These are phyloP conservation scores for Pichia sp. DNA, from an alignment of 1,139 yeast species.

Conservation along the genomic window DNA sequence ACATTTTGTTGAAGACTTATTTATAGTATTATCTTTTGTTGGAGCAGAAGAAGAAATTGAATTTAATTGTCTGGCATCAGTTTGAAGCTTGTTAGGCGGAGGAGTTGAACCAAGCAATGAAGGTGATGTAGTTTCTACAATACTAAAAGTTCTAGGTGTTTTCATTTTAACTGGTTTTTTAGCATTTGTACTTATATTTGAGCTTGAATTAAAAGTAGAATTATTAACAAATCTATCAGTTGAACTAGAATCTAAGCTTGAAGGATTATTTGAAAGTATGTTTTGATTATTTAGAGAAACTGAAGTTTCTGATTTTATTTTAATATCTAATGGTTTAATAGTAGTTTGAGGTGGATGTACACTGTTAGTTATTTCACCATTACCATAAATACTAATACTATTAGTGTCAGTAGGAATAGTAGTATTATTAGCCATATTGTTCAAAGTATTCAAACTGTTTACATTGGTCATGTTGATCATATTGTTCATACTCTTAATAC, in stretches of 20 bases:
- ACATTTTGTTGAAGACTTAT: conserved; percentile 32
- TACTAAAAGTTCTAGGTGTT: neutral
- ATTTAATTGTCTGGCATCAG: conserved; percentile 14
- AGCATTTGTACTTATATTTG: neutral
- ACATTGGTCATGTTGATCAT: no score
- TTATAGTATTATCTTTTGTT: conserved; percentile 9
- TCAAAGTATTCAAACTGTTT: neutral
- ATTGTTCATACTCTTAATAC: no score
- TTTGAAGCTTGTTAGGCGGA: conserved; percentile 15
- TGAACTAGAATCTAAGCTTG: neutral
- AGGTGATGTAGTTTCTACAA: neutral
- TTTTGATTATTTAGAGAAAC: conserved; percentile 19
- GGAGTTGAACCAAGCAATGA: conserved; percentile 1
- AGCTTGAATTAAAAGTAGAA: neutral
- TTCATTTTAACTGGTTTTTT: neutral
- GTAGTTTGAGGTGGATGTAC: neutral
- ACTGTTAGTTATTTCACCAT: neutral
- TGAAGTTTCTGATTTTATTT: conserved; percentile 19
- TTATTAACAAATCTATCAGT: neutral
- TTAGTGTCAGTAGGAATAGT: neutral
- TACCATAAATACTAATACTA: neutral
- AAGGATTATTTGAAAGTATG: conserved; percentile 11
- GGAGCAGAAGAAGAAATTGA: conserved; percentile 21
- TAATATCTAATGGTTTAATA: conserved; percentile 15
- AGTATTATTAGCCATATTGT: neutral